Percentiles rank a stretch among this genome's conserved stretches.
These are phyloP conservation scores for Ballota nigra DNA, from an alignment of 257 asterid species.

Conservation along the genomic window DNA sequence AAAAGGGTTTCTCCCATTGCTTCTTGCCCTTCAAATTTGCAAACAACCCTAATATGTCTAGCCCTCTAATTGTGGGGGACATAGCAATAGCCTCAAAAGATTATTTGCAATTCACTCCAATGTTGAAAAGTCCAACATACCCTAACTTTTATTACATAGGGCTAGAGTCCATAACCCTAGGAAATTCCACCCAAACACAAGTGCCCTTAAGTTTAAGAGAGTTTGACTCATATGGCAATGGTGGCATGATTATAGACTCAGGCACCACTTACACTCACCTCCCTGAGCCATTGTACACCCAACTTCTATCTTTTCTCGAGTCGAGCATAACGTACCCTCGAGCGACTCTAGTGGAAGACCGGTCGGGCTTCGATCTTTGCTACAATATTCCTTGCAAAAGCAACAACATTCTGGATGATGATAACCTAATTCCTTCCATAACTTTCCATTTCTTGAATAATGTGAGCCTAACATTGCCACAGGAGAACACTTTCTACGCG, in stretches of 20 bases:
- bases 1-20: conserved; percentile 71
- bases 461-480: conserved; percentile 49
- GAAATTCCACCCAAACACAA: conserved; percentile 25
- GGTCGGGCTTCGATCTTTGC: conserved; percentile 67
- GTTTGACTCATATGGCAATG: conserved; percentile 57
- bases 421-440: conserved; percentile 49
- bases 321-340: conserved; percentile 42
- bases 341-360: conserved; percentile 42
- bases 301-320: conserved; percentile 43
- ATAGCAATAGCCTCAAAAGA: conserved; percentile 60
- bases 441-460: conserved; percentile 63
- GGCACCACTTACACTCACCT: conserved; percentile 79
- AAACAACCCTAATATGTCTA: conserved; percentile 62
- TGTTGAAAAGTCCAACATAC: conserved; percentile 50
- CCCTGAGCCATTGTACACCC: conserved; percentile 51
- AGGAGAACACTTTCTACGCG: conserved; percentile 55
- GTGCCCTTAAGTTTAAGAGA: conserved; percentile 47
- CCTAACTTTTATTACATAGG: conserved; percentile 73
- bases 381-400: conserved; percentile 40
- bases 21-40: conserved; percentile 72
- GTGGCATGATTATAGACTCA: conserved; percentile 73
- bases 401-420: conserved; percentile 27
- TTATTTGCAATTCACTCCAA: conserved; percentile 60
- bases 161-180: conserved; percentile 48
- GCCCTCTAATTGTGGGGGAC: conserved; percentile 67